phyloP scores from a whole-genome alignment of 1,284 basidiomycete genomes.

The Cryptococcus neoformans region DNA sequence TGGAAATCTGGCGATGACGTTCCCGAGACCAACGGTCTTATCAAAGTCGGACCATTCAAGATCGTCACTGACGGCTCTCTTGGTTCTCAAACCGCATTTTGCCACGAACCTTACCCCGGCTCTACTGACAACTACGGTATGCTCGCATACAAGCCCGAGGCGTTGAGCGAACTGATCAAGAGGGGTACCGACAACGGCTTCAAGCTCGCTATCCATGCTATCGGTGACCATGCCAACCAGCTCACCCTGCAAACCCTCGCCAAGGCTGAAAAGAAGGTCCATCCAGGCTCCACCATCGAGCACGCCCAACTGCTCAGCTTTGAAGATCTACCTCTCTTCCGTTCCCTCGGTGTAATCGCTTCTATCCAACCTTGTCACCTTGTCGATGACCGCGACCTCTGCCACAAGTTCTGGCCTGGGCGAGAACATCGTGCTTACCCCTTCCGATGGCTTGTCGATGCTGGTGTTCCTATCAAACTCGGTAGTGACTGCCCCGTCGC shows the following conservation, averaged over 20 bases:
- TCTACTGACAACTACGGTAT: conserved; percentile 23
- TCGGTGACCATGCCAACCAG: conserved; percentile 40
- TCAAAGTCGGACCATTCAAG: conserved; percentile 39
- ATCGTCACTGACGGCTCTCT: conserved; percentile 30
- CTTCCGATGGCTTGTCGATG: conserved; percentile 29
- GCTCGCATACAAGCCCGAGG: conserved; percentile 17
- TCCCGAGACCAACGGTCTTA: conserved; percentile 24
- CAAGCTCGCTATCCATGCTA: conserved; percentile 41
- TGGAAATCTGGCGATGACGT: conserved; percentile 29
- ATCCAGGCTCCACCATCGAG: conserved; percentile 36
- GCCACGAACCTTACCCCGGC: conserved; percentile 37
- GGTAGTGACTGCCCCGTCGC: conserved; percentile 42
- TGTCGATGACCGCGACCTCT: conserved; percentile 39
- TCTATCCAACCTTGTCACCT: conserved; percentile 43
- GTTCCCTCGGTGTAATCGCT: conserved; percentile 29
- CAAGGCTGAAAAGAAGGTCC: conserved; percentile 15
- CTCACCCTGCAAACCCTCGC: conserved; percentile 25
- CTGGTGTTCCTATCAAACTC: conserved; percentile 30
- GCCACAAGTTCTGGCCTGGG: conserved; percentile 36
- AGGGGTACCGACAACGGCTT: conserved; percentile 24
- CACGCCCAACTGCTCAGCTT: conserved; percentile 39
- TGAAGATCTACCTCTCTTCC: conserved; percentile 32
- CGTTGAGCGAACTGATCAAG: conserved; percentile 22
- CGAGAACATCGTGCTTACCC: conserved; percentile 35
- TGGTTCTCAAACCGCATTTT: conserved; percentile 35